phyloP scores from a whole-genome alignment of 345 rosid species.

The Erucastrum elatum region DNA sequence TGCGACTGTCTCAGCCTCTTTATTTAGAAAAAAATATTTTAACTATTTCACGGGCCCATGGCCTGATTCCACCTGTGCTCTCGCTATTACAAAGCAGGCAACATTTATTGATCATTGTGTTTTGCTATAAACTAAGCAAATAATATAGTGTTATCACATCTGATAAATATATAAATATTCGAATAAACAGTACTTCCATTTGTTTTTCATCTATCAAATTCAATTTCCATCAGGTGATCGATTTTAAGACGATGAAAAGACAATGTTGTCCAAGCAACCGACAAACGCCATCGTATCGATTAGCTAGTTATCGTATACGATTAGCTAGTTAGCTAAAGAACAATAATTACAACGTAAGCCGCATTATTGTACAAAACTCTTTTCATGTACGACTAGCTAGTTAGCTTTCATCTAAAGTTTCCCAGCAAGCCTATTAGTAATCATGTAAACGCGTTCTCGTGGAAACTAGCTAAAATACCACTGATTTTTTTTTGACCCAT shows the following conservation, averaged over 20 bases:
- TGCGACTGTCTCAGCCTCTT: constrained; percentile 16
- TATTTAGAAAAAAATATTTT: neutral
- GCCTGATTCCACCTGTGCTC: constrained; percentile 19
- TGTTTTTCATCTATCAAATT: neutral
- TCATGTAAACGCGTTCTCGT: no score
- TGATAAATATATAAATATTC: neutral
- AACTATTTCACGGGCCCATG: constrained; percentile 19
- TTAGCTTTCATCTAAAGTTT: neutral
- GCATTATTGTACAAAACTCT: neutral
- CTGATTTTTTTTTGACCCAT: no score
- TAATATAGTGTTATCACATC: neutral
- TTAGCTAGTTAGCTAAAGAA: neutral
- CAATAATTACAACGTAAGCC: neutral
- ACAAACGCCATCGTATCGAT: neutral
- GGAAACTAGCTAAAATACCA: no score
- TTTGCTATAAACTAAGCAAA: neutral
- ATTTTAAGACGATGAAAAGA: neutral
- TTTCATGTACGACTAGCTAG: neutral
- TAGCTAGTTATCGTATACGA: no score
- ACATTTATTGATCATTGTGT: constrained; percentile 4
- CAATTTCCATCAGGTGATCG: neutral
- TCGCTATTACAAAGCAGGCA: constrained; percentile 8
- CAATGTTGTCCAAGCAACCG: neutral
- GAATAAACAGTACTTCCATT: neutral
- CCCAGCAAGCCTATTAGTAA: neutral